Base-by-base conservation (phyloP, 495 filamentous ascomycete genomes). In the Penicillium roqueforti region DNA sequence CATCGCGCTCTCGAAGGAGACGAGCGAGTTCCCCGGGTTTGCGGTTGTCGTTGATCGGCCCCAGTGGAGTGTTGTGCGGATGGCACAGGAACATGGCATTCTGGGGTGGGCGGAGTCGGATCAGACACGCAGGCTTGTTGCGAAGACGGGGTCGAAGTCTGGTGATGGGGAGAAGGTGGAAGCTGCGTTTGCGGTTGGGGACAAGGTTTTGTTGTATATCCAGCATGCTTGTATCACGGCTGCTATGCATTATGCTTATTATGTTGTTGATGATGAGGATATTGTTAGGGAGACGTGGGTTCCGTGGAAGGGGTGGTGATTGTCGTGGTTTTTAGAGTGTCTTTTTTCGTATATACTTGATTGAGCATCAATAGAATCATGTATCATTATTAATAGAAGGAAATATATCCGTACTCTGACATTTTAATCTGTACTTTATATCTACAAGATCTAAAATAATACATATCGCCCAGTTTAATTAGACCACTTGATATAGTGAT, bases 71-170 rank as follows among this genome's bases (percentile, higher is more conserved):
- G 83, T 88, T 8, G 80, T 79, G 19, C 72, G 76, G 16, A 76
- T 87, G 49, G 80, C 79, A 47, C 85, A 88, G 66, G 85, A 88
- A 63, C 85, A 87, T 68, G 85, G 83, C 0, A 78, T 87, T 47
- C 56, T 88, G 54, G 47, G 60, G 3, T 60, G 55, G 51, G 51
- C 51, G 11, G 36, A 50, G 14, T 58, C 55, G 18, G 56, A 44
- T 3, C 49, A 52, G 38, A 52, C 49, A 13, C n/a, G 13, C 2
- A 34, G 39, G n/a, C 38, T 52, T 32, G 22, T 52, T 23, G 18
- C 22, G 28, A 41, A 43, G 16, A 22, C 14, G 16, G 49, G 49
- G 7, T 52, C 43, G 10, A 53, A 51, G 10, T 55, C 46, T 14
- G 25, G 26, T 9, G 31, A 49, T 8, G 49, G 45, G 16, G 44